phyloP scores from a whole-genome alignment of 345 rosid genomes.

The Syzygium jambos region DNA sequence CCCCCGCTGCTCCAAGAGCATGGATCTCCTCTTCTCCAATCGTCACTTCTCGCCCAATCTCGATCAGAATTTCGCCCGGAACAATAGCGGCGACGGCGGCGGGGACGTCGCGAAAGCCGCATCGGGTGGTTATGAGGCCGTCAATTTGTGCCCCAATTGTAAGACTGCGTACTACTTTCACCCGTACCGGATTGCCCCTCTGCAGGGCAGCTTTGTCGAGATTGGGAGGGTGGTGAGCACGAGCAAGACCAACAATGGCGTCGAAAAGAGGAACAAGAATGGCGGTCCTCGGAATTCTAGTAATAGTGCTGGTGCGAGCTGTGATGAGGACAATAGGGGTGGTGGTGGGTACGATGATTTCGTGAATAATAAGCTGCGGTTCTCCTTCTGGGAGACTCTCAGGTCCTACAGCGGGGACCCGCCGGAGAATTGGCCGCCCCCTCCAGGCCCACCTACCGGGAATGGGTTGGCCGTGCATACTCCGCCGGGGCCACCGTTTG shows the following conservation, averaged over 20 bases:
- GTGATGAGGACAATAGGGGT: constrained; percentile 16
- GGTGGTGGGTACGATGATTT: not conserved
- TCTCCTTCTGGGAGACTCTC: constrained; percentile 70
- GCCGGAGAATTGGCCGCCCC: constrained; percentile 56
- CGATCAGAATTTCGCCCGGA: constrained; percentile 25
- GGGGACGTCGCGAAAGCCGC: not conserved
- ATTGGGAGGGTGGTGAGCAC: constrained; percentile 44
- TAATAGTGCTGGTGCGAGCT: not conserved
- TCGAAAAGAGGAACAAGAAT: not conserved
- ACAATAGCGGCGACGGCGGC: constrained; percentile 5
- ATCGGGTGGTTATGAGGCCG: constrained; percentile 35
- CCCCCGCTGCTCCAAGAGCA: constrained; percentile 82
- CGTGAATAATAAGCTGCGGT: constrained; percentile 27
- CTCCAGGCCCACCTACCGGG: constrained; percentile 25
- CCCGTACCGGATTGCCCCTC: constrained; percentile 56
- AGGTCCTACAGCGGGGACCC: constrained; percentile 63
- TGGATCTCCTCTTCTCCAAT: constrained; percentile 78
- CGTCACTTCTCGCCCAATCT: constrained; percentile 22
- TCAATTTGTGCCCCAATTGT: constrained; percentile 84
- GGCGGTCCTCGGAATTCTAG: not conserved
- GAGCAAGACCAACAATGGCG: not conserved
- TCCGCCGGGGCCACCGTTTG: constrained; percentile 71
- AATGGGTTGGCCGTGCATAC: constrained; percentile 53
- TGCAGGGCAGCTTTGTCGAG: constrained; percentile 89
- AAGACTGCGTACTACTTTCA: constrained; percentile 75